phyloP scores from a whole-genome alignment of 2,329 filamentous ascomycete species.

The Venturia pyrina region DNA sequence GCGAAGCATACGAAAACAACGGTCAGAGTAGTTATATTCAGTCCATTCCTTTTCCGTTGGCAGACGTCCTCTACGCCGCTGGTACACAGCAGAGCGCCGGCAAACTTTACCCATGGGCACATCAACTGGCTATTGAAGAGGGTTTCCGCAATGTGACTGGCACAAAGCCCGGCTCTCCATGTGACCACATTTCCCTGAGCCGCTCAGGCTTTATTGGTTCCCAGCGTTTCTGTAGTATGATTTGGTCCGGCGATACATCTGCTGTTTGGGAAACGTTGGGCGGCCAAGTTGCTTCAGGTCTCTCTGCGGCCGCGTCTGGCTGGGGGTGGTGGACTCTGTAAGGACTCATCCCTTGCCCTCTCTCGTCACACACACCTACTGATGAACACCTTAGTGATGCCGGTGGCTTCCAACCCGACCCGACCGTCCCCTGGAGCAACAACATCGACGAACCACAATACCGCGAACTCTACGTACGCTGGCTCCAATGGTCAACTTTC shows the following conservation, averaged over 20 bases:
- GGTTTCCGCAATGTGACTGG: slow-evolving; percentile 20
- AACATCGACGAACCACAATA: slow-evolving; percentile 22
- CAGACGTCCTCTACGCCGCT: slow-evolving; percentile 22
- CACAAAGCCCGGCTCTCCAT: slow-evolving; percentile 19
- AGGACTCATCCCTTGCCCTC: not conserved
- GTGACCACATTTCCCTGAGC: slow-evolving; percentile 20
- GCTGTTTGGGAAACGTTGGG: slow-evolving; percentile 22
- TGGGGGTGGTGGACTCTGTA: slow-evolving; percentile 21
- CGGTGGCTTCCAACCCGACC: slow-evolving; percentile 24
- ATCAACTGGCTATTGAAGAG: slow-evolving; percentile 23
- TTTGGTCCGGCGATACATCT: slow-evolving; percentile 23
- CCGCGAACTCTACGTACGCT: slow-evolving; percentile 22
- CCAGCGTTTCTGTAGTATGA: slow-evolving; percentile 24
- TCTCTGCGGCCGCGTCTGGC: slow-evolving; percentile 20
- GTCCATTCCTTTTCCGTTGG: slow-evolving; percentile 22
- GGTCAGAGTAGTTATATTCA: slow-evolving; percentile 21
- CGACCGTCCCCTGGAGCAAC: slow-evolving; percentile 25
- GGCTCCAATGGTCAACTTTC: slow-evolving; percentile 24
- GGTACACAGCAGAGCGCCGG: slow-evolving; percentile 21
- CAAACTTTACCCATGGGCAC: slow-evolving; percentile 23
- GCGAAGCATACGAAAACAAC: slow-evolving; percentile 30
- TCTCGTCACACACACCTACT: not conserved
- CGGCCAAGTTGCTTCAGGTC: slow-evolving; percentile 20
- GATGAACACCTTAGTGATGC: slow-evolving; percentile 15
- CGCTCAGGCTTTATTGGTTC: slow-evolving; percentile 24